Base-by-base conservation (phyloP, 805 yeast genomes). In the Ogataea glucozyma region DNA sequence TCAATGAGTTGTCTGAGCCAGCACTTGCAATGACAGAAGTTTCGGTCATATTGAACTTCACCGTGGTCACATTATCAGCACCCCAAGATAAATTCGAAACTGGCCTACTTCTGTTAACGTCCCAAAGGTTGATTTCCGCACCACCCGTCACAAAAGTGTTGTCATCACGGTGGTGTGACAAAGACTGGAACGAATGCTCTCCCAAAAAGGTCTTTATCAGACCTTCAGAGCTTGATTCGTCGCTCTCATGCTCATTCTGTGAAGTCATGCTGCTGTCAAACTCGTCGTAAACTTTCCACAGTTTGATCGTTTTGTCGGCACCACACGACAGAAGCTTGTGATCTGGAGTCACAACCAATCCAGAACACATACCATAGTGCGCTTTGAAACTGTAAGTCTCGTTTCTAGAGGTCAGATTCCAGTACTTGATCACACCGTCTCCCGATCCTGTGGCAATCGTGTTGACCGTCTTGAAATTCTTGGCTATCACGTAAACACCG, bases 381-480 rank as follows among this genome's bases (percentile, higher is more conserved):
- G 96, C 98, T 60, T 83, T 81, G 60, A 84, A 87, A 21, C 88
- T 78, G 48, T 81, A 79, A 1, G 77, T 64, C 60, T 93, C 96
- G 13, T 79, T 81, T 48, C 93, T 74, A 9, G 87, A 75, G 1
- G 90, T 78, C 66, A 91, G 65, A 65, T 91, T 87, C 99, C 99
- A 93, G 60, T 88, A 86, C 62, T 93, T 93, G 51, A 93, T 76
- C 5, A 86, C 79, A 57, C 99, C 99, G 63, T 93, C 99, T 26
- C 96, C 99, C 6, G 93, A 82, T 8, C 97, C 97, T 8, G 93
- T 79, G 2, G 97, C 97, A 21, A 91, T 66, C 58, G 81, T 82
- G 56, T 81, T 85, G 38, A 89, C 72, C 33, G 77, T 70, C 32
- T 75, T 66, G 60, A 80, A 80, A 64, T 90, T 85, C 63, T 84